phyloP scores from a whole-genome alignment of 1,284 basidiomycete genomes.

The Ganoderma meredithae region DNA sequence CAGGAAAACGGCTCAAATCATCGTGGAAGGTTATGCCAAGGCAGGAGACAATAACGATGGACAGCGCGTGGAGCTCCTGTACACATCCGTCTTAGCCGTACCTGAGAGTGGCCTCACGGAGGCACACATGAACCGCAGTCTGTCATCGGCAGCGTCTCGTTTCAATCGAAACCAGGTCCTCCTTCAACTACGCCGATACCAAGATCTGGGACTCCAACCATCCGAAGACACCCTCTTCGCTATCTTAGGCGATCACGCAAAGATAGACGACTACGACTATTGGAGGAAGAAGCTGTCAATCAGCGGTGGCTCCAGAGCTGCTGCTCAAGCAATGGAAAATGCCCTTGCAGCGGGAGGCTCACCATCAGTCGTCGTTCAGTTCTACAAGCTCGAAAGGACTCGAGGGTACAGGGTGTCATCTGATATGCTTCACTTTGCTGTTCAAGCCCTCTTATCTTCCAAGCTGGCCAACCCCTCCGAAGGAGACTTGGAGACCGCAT shows the following conservation, averaged over 20 bases:
- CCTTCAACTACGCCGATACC: conserved; percentile 32
- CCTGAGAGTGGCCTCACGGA: neutral
- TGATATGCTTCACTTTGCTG: conserved; percentile 52
- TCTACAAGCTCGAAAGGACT: conserved; percentile 55
- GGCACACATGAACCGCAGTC: conserved; percentile 15
- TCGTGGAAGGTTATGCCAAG: conserved; percentile 18
- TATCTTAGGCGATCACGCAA: conserved; percentile 46
- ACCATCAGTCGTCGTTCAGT: conserved; percentile 41
- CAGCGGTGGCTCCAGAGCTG: conserved; percentile 50
- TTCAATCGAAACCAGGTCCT: conserved; percentile 18
- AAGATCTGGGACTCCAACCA: conserved; percentile 44
- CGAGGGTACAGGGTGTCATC: conserved; percentile 55
- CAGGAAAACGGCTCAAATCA: neutral
- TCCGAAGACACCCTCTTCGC: conserved; percentile 46
- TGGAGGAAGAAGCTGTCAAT: conserved; percentile 52
- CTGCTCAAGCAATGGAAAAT: conserved; percentile 55
- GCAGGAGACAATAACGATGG: conserved; percentile 8
- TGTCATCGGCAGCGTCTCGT: conserved; percentile 1
- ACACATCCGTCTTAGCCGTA: conserved; percentile 5
- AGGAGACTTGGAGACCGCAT: conserved; percentile 52
- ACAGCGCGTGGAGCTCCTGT: conserved; percentile 16
- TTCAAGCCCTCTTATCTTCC: conserved; percentile 55
- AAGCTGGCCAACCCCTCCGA: conserved; percentile 48
- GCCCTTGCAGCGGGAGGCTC: conserved; percentile 27
- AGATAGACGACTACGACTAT: conserved; percentile 49